These are phyloP conservation scores for Paracoccidioides lutzii DNA, from an alignment of 2,329 filamentous ascomycete genomes.

Conservation along the genomic window DNA sequence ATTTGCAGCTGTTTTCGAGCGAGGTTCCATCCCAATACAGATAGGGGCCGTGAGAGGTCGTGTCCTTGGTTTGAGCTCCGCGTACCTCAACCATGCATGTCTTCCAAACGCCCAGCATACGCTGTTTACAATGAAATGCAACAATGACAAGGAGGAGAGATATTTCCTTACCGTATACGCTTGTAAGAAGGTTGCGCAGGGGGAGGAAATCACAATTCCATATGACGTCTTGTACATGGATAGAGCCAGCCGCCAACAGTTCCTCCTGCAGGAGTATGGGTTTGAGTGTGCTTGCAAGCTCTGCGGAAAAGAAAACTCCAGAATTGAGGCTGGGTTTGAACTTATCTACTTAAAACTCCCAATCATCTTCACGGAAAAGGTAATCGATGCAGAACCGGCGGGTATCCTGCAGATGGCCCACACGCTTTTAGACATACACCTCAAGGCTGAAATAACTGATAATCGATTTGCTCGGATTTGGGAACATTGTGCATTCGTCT, in stretches of 20 bases:
- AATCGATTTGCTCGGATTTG: conserved; percentile 10
- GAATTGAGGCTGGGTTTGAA: conserved; percentile 10
- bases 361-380: neutral
- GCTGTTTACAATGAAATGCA: neutral
- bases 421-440: conserved; percentile 4
- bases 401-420: conserved; percentile 8
- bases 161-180: conserved; percentile 10
- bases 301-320: conserved; percentile 9
- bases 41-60: neutral
- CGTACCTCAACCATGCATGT: conserved; percentile 18
- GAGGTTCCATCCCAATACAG: conserved; percentile 3
- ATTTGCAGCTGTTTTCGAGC: conserved; percentile 6
- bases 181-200: conserved; percentile 11
- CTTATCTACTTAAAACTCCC: conserved; percentile 6
- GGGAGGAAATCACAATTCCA: conserved; percentile 17
- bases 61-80: neutral
- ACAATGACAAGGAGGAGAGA: neutral
- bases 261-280: conserved; percentile 8
- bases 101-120: conserved; percentile 14
- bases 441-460: conserved; percentile 7
- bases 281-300: conserved; percentile 17
- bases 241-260: conserved; percentile 5
- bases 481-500: conserved; percentile 15
- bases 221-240: conserved; percentile 10
- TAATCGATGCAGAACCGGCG: conserved; percentile 9